These are phyloP conservation scores for Zalaria sp. DNA, from an alignment of 2,329 filamentous ascomycete species.

Conservation along the genomic window DNA sequence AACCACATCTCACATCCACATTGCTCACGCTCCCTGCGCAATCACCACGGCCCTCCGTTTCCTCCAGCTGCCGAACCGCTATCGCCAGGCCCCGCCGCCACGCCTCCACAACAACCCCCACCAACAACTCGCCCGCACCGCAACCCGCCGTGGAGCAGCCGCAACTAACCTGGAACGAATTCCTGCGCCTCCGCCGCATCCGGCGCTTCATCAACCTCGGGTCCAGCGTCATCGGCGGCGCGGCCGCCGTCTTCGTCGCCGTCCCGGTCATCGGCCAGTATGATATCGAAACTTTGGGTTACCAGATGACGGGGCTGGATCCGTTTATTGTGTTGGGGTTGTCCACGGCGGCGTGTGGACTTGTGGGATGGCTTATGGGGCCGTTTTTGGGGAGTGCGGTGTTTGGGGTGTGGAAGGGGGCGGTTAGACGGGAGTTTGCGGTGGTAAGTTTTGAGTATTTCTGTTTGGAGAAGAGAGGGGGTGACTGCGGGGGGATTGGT, in stretches of 20 bases:
- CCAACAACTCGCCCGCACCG: conserved; percentile 3
- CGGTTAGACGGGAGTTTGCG: conserved; percentile 58
- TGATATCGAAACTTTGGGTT: conserved; percentile 52
- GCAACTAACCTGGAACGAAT: conserved; percentile 63
- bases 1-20: too few species aligned
- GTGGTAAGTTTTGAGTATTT: conserved; percentile 31
- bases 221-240: conserved; percentile 55
- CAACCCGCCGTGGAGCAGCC: conserved; percentile 7
- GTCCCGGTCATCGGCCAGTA: conserved; percentile 54
- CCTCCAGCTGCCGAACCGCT: too few species aligned
- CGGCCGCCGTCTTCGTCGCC: conserved; percentile 47
- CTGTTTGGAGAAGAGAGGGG: not conserved
- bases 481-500: not conserved
- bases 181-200: conserved; percentile 78
- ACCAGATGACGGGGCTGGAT: conserved; percentile 66
- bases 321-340: conserved; percentile 75
- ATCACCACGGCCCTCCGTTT: too few species aligned
- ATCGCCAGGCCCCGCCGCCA: conserved; percentile 4
- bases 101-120: conserved; percentile 12
- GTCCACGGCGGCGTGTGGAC: conserved; percentile 61
- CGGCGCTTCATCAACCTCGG: conserved; percentile 72
- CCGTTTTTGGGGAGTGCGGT: conserved; percentile 67
- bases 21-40: too few species aligned
- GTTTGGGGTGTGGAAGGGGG: conserved; percentile 64
- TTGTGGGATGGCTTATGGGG: conserved; percentile 77